Percentiles rank a stretch among this genome's conserved stretches.
Evolutionary conservation across 2,329 filamentous ascomycete species (phyloP).

Genomic region (Colletotrichum karsti): DNA sequence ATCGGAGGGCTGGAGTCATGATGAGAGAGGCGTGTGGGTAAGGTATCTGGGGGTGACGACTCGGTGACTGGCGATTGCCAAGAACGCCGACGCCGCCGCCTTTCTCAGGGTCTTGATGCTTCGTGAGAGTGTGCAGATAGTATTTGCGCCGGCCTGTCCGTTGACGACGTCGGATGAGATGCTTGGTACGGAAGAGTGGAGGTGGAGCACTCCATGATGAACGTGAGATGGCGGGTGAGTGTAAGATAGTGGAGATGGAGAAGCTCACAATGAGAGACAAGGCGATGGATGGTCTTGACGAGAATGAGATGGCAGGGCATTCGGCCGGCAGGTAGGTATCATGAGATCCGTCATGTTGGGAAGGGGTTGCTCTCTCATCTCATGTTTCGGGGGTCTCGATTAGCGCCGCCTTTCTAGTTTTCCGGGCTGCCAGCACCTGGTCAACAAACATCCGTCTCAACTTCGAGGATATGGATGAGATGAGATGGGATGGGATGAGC

Average conservation of each 20-base stretch:
- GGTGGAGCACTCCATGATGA: neutral
- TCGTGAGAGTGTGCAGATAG: slow-evolving; percentile 20
- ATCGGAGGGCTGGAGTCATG: neutral
- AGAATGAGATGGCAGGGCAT: slow-evolving; percentile 25
- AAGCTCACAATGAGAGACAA: neutral
- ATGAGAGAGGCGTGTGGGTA: slow-evolving; percentile 20
- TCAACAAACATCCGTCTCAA: no score
- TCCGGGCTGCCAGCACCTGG: no score
- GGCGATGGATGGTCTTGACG: slow-evolving; percentile 6
- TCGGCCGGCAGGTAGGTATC: neutral
- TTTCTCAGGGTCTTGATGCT: slow-evolving; percentile 4
- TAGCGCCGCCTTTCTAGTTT: neutral
- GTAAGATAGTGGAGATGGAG: neutral
- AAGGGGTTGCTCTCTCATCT: no score
- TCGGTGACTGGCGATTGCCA: neutral
- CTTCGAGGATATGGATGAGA: no score
- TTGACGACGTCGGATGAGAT: neutral
- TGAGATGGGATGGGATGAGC: no score
- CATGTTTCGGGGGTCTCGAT: no score
- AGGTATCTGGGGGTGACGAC: slow-evolving; percentile 23
- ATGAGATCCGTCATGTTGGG: no score
- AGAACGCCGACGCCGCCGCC: neutral
- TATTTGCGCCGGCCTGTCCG: neutral
- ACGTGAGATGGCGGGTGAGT: neutral
- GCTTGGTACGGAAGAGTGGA: neutral